These are phyloP conservation scores for Candolleomyces aberdarensis DNA, from an alignment of 768 basidiomycete species.

Conservation along the genomic window DNA sequence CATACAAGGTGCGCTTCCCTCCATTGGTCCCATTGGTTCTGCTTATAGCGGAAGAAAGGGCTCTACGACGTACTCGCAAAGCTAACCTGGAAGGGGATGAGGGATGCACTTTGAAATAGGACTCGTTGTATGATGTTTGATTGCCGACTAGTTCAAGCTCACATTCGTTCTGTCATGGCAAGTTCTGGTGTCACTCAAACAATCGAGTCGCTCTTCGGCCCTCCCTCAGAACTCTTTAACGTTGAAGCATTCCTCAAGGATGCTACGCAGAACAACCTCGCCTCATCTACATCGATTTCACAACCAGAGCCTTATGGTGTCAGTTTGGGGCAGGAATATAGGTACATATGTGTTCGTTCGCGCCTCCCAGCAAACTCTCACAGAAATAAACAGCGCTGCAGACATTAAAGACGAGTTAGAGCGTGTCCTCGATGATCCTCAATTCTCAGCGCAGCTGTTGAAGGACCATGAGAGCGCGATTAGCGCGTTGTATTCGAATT, in stretches of 20 bases:
- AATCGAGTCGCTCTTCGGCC: slow-evolving; percentile 59
- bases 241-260: slow-evolving; percentile 42
- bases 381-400: slow-evolving; percentile 38
- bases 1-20: too few species aligned
- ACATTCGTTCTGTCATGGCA: slow-evolving; percentile 18
- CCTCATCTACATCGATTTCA: not conserved
- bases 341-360: slow-evolving; percentile 25
- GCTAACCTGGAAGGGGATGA: too few species aligned
- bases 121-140: too few species aligned
- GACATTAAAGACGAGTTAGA: slow-evolving; percentile 46
- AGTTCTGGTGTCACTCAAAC: slow-evolving; percentile 21
- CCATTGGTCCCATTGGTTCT: too few species aligned
- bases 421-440: slow-evolving; percentile 52
- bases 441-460: slow-evolving; percentile 52
- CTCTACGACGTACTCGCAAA: too few species aligned
- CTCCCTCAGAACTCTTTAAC: slow-evolving; percentile 54
- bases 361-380: not conserved
- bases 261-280: slow-evolving; percentile 12
- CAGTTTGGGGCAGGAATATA: slow-evolving; percentile 39
- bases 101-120: too few species aligned
- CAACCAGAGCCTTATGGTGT: slow-evolving; percentile 15
- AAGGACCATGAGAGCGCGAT: slow-evolving; percentile 51
- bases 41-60: too few species aligned
- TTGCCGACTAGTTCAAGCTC: too few species aligned
- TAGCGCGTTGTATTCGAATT: slow-evolving; percentile 24